Base-by-base conservation (phyloP, 495 filamentous ascomycete genomes). In the Lophiostoma macrostomum region DNA sequence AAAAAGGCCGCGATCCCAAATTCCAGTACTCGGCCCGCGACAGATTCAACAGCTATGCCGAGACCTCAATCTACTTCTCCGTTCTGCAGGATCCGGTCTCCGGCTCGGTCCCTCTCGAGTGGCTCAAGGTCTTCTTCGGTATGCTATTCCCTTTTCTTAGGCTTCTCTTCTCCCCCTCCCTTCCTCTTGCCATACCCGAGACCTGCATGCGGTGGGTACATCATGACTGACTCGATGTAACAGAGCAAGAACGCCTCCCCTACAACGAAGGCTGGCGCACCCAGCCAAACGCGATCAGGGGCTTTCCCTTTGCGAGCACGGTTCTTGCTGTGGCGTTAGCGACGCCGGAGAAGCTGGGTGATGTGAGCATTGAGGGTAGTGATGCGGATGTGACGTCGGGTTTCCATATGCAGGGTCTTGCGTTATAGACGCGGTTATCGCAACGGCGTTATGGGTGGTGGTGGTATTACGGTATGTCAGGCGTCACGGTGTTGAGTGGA, bases 231-330 rank as follows among this genome's bases (percentile, higher is more conserved):
- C 39, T 6, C 38, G 13, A 16, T 43, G 5, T 19, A 16, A 7
- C 28, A 53, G 58, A 53, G 32, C 13, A 67, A 20, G 64, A 67
- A 46, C 50, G 53, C 5, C 52, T 67, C 30, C 64, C 64, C 16
- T 62, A 41, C 24, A 46, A 53, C 4, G 44, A 59, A 24, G 64
- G 64, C 28, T 67, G 64, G 64, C 32, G 53, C 5, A 42, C 44
- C 7, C 56, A 48, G 11, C 11, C 29, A 2, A 36, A 19, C n/a
- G 31, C 35, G 2, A 48, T 60, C 20, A 20, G 16, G 11, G 50
- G 19, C 34, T 18, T 49, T 11, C 2, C 24, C 3, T n/a, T 60
- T 2, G 34, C 41, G 4, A 5, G 24, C 4, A 19, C 8, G 14
- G 29, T 49, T 8, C 23, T 48, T 22, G 7, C 40, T 31, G 16